These are phyloP conservation scores for Plasmodium gaboni DNA, from an alignment of 169 alveolate genomes.

Conservation along the genomic window DNA sequence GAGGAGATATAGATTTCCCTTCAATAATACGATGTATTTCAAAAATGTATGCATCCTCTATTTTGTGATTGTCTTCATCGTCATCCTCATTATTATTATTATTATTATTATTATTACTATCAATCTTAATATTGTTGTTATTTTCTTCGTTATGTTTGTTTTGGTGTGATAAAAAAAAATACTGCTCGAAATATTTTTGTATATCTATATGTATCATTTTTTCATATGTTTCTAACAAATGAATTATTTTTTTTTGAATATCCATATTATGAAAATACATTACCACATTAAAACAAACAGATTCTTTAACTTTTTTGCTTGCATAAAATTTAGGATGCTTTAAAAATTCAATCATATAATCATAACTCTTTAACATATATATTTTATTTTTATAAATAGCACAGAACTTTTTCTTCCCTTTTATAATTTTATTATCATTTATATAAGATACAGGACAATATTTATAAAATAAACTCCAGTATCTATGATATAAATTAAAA, in stretches of 20 bases:
- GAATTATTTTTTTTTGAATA: conserved; percentile 28
- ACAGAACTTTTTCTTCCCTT: conserved; percentile 28
- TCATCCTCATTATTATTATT: no score
- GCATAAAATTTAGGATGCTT: conserved; percentile 55
- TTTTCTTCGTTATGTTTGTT: background rate
- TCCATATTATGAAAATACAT: conserved; percentile 45
- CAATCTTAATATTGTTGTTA: background rate
- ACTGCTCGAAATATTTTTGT: conserved; percentile 15
- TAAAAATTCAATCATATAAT: conserved; percentile 49
- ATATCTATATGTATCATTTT: conserved; percentile 41
- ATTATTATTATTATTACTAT: no score
- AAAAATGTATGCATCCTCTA: conserved; percentile 24
- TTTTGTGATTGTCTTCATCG: background rate
- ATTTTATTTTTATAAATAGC: conserved; percentile 39
- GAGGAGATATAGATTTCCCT: conserved; percentile 23
- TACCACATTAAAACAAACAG: conserved; percentile 13
- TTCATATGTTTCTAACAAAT: conserved; percentile 14
- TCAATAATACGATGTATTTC: conserved; percentile 27
- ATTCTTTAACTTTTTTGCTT: conserved; percentile 46
- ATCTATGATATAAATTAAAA: conserved; percentile 18
- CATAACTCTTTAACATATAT: conserved; percentile 29
- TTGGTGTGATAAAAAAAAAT: background rate
- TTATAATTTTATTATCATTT: conserved; percentile 35
- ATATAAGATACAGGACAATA: conserved; percentile 67
- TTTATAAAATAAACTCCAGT: conserved; percentile 41